Base-by-base conservation (phyloP, 768 basidiomycete genomes). In the Auriscalpium vulgare region DNA sequence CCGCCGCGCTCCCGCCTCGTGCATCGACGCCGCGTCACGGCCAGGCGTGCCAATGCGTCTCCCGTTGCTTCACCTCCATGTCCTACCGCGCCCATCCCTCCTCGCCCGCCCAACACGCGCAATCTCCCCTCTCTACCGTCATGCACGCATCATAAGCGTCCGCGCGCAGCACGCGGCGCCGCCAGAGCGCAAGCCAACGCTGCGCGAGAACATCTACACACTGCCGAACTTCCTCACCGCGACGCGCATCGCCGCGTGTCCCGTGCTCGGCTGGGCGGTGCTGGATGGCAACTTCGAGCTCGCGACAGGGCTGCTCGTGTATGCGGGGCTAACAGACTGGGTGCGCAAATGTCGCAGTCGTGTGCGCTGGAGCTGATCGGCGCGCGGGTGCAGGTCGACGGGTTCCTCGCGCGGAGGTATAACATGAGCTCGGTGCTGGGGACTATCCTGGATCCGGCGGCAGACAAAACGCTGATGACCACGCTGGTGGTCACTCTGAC, bases 391-490 rank as follows among this genome's bases (percentile, higher is more conserved):
- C 69, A 98, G 95, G 79, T 85, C 55, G 97, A 99, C 64, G 97
- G 97, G 0, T 97, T 75, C 67, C 71, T 99, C 57, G 97, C 97
- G 1, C 78, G 97, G 62, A 79, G 79, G 55, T 97, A 78, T 74
- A 84, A 88, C 29, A 91, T 91, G 87, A 80, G 80, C 52, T 84
- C 91, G 11, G 93, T 98, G n/a, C 77, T 98, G 17, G 97, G 97
- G 17, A 90, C 91, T 9, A 93, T 98, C 56, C 78, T 99, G 11
- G 97, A 99, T 68, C 97, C 97, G 11, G 92, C 95, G 0, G 97
- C 97, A 2, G 97, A 99, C 78, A 99, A 99, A 71, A 78, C 83
- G 10, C 74, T 99, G 45, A 88, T 99, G 87, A 95, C 97, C 1
- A 97, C 95, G 1, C 74, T 99, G 64, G 91, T 91, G 0, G 73